A percentile compares a stretch with the other conserved stretches of the same genome.
phyloP scores from a whole-genome alignment of 306 rosid species.

The Hippophae rhamnoides region DNA sequence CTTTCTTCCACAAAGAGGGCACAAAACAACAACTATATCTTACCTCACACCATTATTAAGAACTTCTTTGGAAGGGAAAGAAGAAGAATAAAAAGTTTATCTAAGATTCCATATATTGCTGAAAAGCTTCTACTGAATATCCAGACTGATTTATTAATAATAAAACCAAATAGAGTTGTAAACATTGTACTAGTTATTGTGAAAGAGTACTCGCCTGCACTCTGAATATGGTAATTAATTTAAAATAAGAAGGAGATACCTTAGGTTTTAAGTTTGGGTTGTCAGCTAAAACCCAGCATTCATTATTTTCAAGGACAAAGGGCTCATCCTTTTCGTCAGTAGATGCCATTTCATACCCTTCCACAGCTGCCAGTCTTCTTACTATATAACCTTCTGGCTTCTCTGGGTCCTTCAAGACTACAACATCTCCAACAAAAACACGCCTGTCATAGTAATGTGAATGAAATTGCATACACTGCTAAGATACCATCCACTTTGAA shows the following conservation, averaged over 20 bases:
- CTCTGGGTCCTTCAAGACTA: slow-evolving; percentile 77
- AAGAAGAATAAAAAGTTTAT: no score
- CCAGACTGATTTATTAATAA: no score
- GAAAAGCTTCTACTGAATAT: no score
- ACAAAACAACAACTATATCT: no score
- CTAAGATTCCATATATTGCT: no score
- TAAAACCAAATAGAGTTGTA: no score
- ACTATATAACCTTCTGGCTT: slow-evolving; percentile 50
- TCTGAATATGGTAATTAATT: slow-evolving; percentile 3
- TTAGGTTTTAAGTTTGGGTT: slow-evolving; percentile 67
- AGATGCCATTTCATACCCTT: slow-evolving; percentile 89
- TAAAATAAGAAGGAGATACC: slow-evolving; percentile 39
- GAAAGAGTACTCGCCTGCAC: slow-evolving; percentile 5
- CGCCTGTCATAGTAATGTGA: slow-evolving; percentile 48
- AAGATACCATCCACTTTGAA: slow-evolving; percentile 1
- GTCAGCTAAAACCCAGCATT: slow-evolving; percentile 95
- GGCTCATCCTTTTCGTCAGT: slow-evolving; percentile 71
- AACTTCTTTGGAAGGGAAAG: no score
- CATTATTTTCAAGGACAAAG: slow-evolving; percentile 62
- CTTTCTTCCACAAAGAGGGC: no score
- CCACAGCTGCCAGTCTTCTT: slow-evolving; percentile 82
- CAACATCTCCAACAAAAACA: slow-evolving; percentile 89
- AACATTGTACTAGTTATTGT: no score
- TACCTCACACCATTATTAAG: no score
- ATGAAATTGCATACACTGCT: background rate